Base-by-base conservation (phyloP, 2,329 filamentous ascomycete species). In the Trichoderma sp. region DNA sequence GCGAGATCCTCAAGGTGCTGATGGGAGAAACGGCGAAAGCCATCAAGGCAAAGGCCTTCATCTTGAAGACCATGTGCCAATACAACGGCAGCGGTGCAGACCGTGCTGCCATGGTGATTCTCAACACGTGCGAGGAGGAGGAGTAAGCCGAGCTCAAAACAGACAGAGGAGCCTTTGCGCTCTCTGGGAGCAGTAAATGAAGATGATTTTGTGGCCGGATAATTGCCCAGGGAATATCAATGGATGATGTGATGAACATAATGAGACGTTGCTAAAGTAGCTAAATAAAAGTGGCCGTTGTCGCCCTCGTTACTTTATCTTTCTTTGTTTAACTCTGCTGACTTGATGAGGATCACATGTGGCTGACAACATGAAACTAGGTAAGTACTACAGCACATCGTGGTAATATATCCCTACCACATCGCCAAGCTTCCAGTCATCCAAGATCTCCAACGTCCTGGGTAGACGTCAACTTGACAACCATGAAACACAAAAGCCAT, bases 21-120 rank as follows among this genome's bases (percentile, higher is more conserved):
- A 9, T 70, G 4, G 71, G 73, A 1, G 42, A 57, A 7, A 19
- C 60, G 1, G 58, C 70, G 1, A 29, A 56, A 1, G 17, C 12
- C 0, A 71, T 73, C 32, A 72, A 61, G 42, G 8, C 52, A 12
- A 70, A 58, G 45, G 71, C 71, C 1, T 8, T 34, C 4, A 50
- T 65, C 17, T 39, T 73, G 9, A 67, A 68, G 25, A 56, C 35
- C 0, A 5, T 70, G 4, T 71, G 70, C 64, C 45, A 60, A 6
- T 17, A 59, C 15, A 65, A 69, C 32, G 72, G 72, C 34, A 64
- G 58, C 13, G 69, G 69, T 32, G 67, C 67, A 7, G 63, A 56
- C 10, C 37, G 42, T 12, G 70, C 68, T 6, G 70, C 52, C 5
- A 15, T 32, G 83, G 86, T 25, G 9, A 56, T 68, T 17, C 2